Percentiles rank a stretch among this genome's conserved stretches.
Evolutionary conservation across 164 flowering plant genomes (phyloP).

Genomic region (Tinospora cordifolia): DNA sequence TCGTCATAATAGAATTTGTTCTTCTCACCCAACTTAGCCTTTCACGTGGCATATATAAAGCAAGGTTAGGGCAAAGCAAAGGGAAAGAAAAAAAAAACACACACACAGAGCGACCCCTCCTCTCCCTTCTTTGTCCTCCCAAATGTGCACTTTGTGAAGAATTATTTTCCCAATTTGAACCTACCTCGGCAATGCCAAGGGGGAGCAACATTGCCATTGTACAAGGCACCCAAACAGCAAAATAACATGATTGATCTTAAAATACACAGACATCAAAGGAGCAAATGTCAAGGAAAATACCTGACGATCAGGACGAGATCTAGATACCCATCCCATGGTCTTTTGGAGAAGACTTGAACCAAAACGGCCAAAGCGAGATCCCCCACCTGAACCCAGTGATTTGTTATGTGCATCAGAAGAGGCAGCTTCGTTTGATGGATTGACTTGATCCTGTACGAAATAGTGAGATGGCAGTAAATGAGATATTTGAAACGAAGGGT

Average conservation of each 20-base stretch:
- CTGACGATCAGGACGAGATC: constrained; percentile 63
- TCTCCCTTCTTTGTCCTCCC: not conserved
- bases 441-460: constrained; percentile 28
- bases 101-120: not conserved
- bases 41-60: constrained; percentile 3
- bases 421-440: constrained; percentile 38
- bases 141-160: not conserved
- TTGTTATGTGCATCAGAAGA: constrained; percentile 41
- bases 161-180: not conserved
- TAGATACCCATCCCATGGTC: constrained; percentile 74
- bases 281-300: constrained; percentile 23
- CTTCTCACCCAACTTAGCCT: constrained; percentile 91
- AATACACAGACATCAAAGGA: not conserved
- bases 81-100: not conserved
- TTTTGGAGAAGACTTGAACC: constrained; percentile 74
- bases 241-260: not conserved
- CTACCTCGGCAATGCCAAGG: not conserved
- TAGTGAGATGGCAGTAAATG: constrained; percentile 1
- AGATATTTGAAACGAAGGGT: not conserved
- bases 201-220: not conserved
- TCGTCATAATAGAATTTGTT: constrained; percentile 93
- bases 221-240: not conserved
- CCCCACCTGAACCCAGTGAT: constrained; percentile 33
- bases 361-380: constrained; percentile 74
- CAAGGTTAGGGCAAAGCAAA: not conserved